Evolutionary conservation across 148 eudicot species (phyloP).

Genomic region (Amaranthus palmeri): DNA sequence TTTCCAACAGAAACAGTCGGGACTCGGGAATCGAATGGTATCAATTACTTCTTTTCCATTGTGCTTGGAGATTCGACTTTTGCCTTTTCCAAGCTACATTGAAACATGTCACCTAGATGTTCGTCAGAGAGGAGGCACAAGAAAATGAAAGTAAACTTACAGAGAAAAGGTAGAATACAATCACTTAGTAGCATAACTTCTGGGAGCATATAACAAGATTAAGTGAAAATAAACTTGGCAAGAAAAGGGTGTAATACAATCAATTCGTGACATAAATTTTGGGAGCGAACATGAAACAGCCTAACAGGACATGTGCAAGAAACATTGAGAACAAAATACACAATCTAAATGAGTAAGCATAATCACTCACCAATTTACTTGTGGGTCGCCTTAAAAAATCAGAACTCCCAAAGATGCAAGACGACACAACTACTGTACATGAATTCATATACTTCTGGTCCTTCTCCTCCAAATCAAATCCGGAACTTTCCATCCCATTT

Average conservation of each 20-base stretch:
- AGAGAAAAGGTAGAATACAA: not conserved
- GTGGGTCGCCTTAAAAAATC: conserved; percentile 92
- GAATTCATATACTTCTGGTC: conserved; percentile 65
- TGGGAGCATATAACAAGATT: not conserved
- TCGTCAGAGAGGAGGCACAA: not conserved
- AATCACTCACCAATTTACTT: conserved; percentile 57
- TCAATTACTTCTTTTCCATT: not conserved
- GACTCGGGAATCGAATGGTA: not conserved
- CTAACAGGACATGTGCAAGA: not conserved
- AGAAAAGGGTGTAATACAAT: not conserved
- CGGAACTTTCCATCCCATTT: conserved; percentile 59
- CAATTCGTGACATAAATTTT: not conserved
- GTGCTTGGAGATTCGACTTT: no score
- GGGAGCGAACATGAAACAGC: not conserved
- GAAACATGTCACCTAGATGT: not conserved
- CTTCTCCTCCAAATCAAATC: conserved; percentile 70
- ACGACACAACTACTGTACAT: conserved; percentile 73
- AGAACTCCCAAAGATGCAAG: conserved; percentile 97
- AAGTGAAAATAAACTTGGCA: not conserved
- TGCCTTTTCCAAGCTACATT: no score
- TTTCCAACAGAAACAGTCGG: not conserved
- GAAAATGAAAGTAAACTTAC: not conserved
- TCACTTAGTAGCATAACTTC: not conserved
- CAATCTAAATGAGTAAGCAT: not conserved
- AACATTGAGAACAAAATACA: not conserved